phyloP scores from a whole-genome alignment of 2,329 filamentous ascomycete species.

The Balansia obtecta region DNA sequence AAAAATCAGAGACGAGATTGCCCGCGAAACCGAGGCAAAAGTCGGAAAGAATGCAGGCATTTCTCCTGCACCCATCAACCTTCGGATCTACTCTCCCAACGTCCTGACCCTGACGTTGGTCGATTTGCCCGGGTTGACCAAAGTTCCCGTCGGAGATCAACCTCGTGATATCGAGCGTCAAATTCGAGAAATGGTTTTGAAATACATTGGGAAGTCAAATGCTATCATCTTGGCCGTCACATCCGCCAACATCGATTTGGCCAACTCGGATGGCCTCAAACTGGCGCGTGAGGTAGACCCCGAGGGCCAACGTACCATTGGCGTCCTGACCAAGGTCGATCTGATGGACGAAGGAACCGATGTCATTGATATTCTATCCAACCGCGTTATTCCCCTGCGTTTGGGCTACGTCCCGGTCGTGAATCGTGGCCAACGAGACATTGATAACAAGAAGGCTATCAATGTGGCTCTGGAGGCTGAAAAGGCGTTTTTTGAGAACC shows the following conservation, averaged over 20 bases:
- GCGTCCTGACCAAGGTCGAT: slow-evolving; percentile 97
- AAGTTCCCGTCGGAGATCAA: slow-evolving; percentile 93
- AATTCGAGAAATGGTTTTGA: slow-evolving; percentile 95
- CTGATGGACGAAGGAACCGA: slow-evolving; percentile 98
- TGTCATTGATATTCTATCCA: slow-evolving; percentile 95
- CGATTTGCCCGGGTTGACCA: slow-evolving; percentile 90
- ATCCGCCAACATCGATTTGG: slow-evolving; percentile 92
- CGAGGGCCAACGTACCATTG: slow-evolving; percentile 93
- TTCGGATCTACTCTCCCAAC: slow-evolving; percentile 96
- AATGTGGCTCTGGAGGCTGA: slow-evolving; percentile 83
- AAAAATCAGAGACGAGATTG: slow-evolving; percentile 96
- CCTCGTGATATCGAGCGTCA: slow-evolving; percentile 93
- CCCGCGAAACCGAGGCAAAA: slow-evolving; percentile 90
- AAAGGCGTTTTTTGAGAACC: slow-evolving; percentile 95
- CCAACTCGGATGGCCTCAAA: slow-evolving; percentile 96
- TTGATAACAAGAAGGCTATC: slow-evolving; percentile 96
- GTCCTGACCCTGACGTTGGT: slow-evolving; percentile 94
- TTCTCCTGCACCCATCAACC: slow-evolving; percentile 90
- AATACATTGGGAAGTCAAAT: slow-evolving; percentile 97
- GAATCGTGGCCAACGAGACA: slow-evolving; percentile 94
- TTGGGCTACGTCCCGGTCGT: slow-evolving; percentile 95
- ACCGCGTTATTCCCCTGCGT: slow-evolving; percentile 88
- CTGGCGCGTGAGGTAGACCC: slow-evolving; percentile 93
- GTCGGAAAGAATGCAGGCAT: slow-evolving; percentile 94
- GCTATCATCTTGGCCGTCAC: slow-evolving; percentile 96